These are phyloP conservation scores for Orbilia ellipsospora DNA, from an alignment of 2,329 filamentous ascomycete genomes.

Conservation along the genomic window DNA sequence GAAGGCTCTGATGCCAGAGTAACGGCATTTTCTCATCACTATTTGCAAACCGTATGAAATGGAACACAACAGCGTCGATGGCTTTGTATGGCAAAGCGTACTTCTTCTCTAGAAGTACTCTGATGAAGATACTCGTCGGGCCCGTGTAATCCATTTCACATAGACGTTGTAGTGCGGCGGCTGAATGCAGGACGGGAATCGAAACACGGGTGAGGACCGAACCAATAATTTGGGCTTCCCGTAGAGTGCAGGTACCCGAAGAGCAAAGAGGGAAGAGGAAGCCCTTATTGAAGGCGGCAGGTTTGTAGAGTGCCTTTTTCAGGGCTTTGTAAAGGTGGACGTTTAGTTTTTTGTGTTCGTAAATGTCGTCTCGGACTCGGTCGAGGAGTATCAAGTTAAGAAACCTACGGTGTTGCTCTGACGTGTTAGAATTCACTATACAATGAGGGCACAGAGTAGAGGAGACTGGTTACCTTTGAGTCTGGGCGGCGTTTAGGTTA, in stretches of 20 bases:
- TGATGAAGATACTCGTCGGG: constrained; percentile 94
- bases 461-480: constrained; percentile 49
- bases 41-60: constrained; percentile 89
- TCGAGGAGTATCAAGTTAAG: constrained; percentile 88
- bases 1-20: constrained; percentile 92
- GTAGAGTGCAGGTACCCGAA: constrained; percentile 86
- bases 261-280: constrained; percentile 83
- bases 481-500: constrained; percentile 71
- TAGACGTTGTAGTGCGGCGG: constrained; percentile 88
- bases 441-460: background rate
- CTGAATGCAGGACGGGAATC: constrained; percentile 73
- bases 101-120: constrained; percentile 91
- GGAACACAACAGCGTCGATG: constrained; percentile 92
- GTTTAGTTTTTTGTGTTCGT: constrained; percentile 93
- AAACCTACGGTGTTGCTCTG: constrained; percentile 66
- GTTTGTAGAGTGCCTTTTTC: constrained; percentile 93
- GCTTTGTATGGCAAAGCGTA: constrained; percentile 96
- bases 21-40: constrained; percentile 80
- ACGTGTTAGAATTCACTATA: background rate
- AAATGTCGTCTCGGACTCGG: constrained; percentile 91
- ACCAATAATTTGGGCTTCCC: constrained; percentile 91
- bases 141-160: constrained; percentile 96
- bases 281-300: constrained; percentile 95
- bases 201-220: constrained; percentile 71
- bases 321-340: constrained; percentile 93